Evolutionary conservation across 2,329 filamentous ascomycete species (phyloP).

Genomic region (Colletotrichum incanum): DNA sequence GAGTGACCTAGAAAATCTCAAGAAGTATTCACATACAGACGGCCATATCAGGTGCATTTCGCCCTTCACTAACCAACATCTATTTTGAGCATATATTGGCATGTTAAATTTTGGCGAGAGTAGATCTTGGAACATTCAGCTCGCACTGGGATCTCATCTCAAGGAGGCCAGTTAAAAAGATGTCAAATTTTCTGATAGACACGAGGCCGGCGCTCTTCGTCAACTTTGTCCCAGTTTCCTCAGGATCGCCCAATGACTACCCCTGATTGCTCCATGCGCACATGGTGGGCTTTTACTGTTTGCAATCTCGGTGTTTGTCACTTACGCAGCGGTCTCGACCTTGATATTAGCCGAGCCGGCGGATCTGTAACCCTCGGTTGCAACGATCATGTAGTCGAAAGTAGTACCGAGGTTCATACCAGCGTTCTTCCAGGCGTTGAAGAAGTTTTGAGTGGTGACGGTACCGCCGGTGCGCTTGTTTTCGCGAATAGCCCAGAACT

Average conservation of each 20-base stretch:
- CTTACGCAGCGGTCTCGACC: conserved; percentile 50
- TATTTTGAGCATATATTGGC: too few relatives aligned
- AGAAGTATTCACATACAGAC: too few relatives aligned
- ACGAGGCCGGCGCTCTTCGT: conserved; percentile 4
- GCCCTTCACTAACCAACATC: too few relatives aligned
- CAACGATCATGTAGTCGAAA: conserved; percentile 68
- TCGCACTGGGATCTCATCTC: background rate
- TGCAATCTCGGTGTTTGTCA: background rate
- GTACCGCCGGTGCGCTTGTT: conserved; percentile 66
- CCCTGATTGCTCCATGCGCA: background rate
- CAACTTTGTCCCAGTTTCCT: background rate
- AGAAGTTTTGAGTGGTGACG: conserved; percentile 66
- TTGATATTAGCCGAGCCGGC: conserved; percentile 64
- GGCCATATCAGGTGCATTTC: too few relatives aligned
- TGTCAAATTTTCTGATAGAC: background rate
- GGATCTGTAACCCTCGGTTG: conserved; percentile 69
- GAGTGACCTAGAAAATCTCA: too few relatives aligned
- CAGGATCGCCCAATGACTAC: background rate
- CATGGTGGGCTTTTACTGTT: background rate
- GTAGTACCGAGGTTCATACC: conserved; percentile 64
- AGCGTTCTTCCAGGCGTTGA: conserved; percentile 66
- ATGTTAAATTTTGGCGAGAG: too few relatives aligned
- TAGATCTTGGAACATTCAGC: background rate
- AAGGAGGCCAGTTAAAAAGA: background rate
- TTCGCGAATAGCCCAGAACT: conserved; percentile 68